Evolutionary conservation across 306 rosid species (phyloP).

Genomic region (Sicyos edulis): DNA sequence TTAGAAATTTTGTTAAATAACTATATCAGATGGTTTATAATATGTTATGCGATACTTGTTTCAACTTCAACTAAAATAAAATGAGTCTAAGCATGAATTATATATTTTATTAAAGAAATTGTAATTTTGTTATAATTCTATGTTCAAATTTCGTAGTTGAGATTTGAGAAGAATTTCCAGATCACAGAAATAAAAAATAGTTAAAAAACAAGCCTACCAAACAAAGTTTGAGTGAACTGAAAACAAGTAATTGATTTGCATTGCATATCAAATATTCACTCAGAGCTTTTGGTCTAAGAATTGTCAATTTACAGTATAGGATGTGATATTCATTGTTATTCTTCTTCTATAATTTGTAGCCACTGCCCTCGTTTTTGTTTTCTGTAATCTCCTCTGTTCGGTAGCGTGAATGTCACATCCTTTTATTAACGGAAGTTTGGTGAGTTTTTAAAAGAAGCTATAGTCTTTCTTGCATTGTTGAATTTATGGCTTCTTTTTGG

Average conservation of each 20-base stretch:
- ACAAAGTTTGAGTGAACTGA: background rate
- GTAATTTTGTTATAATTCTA: background rate
- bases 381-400: background rate
- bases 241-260: background rate
- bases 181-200: background rate
- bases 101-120: background rate
- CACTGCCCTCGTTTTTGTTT: background rate
- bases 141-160: background rate
- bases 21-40: background rate
- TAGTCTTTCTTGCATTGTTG: background rate
- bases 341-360: background rate
- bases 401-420: background rate
- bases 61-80: background rate
- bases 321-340: background rate
- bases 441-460: background rate
- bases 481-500: constrained; percentile 3
- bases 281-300: background rate
- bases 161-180: background rate
- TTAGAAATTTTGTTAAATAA: background rate
- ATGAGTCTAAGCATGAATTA: background rate
- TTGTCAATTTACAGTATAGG: background rate
- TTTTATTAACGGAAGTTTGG: background rate
- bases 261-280: background rate
- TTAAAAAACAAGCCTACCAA: background rate
- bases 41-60: background rate